Base-by-base conservation (phyloP, 1,284 basidiomycete genomes). In the Cryptococcus floricola region DNA sequence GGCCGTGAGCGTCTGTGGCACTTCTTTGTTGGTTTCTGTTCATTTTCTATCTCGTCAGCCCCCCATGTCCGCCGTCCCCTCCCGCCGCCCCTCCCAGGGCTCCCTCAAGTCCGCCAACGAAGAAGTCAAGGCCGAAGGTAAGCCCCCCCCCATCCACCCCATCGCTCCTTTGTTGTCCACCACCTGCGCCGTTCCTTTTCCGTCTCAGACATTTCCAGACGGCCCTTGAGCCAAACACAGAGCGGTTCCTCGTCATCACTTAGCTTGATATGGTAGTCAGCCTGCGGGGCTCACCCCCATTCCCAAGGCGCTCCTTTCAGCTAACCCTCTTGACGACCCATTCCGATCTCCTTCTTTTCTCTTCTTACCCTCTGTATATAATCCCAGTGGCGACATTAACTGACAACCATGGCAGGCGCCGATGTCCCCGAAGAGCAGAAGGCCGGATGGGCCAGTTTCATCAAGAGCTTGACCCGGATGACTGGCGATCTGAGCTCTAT, bases 401-500 rank as follows among this genome's bases (percentile, higher is more conserved):
- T 50, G 42, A 18, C n/a, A 49, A 18, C 12, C 38, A 45, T 57
- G 38, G 23, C 60, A 74, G 70, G 64, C 59, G 72, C 73, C 65
- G 76, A 71, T 50, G 73, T 77, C 27, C 76, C 76, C 45, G 64
- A 70, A 54, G 76, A 74, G 54, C 76, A 77, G 60, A 76, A 77
- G 66, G 76, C 75, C 47, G 73, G 74, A 70, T 78, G 77, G 77
- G 60, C 71, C 19, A 70, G 69, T 28, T 78, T 76, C 63, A 73
- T 76, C 70, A 80, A 76, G 65, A 65, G 87, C 56, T 85, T 93
- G 63, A 85, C 89, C 44, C 85, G 85, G 51, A 85, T 91, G 73
- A 90, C 89, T 2, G 94, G 94, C 57, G 95, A 98, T 79, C 82
- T 98, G 52, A 95, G 89, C 1, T 86, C 87, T 5, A 81, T 98